A percentile compares a stretch with the other conserved stretches of the same genome.
Evolutionary conservation across 129 eudicot genomes (phyloP).

Genomic region (Ambrosia artemisiifolia): DNA sequence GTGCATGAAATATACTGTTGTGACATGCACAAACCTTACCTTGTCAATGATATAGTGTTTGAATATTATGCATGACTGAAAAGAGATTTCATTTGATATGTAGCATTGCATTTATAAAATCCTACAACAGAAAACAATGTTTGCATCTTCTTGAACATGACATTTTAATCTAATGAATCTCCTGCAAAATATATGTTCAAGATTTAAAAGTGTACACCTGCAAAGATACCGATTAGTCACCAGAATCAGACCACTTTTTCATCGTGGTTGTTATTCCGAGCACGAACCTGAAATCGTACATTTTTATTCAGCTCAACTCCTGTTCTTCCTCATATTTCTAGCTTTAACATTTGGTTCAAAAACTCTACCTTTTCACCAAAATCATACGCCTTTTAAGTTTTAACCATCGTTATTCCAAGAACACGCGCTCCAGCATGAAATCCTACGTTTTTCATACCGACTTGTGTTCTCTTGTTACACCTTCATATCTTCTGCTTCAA

Average conservation of each 20-base stretch:
- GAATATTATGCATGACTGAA: too few species aligned
- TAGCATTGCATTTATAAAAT: not conserved
- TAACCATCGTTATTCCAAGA: slow-evolving; percentile 4
- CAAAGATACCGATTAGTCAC: not conserved
- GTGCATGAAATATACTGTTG: too few species aligned
- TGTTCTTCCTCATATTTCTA: slow-evolving; percentile 47
- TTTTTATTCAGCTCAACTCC: slow-evolving; percentile 7
- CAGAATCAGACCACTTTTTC: slow-evolving; percentile 3
- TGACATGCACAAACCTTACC: too few species aligned
- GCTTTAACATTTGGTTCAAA: slow-evolving; percentile 78
- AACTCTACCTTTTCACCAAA: slow-evolving; percentile 67
- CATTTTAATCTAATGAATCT: not conserved
- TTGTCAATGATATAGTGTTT: too few species aligned
- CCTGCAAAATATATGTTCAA: slow-evolving; percentile 16
- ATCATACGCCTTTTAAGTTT: slow-evolving; percentile 31
- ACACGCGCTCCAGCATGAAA: not conserved
- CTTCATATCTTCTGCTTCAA: slow-evolving; percentile 83
- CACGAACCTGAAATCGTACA: not conserved
- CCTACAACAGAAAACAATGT: slow-evolving; percentile 24
- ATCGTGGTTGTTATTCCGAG: not conserved
- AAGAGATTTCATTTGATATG: not conserved
- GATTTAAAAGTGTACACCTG: slow-evolving; percentile 21
- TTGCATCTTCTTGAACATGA: slow-evolving; percentile 19
- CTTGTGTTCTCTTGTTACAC: not conserved
- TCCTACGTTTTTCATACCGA: not conserved